Percentiles rank a stretch among this genome's conserved stretches.
Evolutionary conservation across 2,329 filamentous ascomycete genomes (phyloP).

Genomic region (Acarospora socialis): DNA sequence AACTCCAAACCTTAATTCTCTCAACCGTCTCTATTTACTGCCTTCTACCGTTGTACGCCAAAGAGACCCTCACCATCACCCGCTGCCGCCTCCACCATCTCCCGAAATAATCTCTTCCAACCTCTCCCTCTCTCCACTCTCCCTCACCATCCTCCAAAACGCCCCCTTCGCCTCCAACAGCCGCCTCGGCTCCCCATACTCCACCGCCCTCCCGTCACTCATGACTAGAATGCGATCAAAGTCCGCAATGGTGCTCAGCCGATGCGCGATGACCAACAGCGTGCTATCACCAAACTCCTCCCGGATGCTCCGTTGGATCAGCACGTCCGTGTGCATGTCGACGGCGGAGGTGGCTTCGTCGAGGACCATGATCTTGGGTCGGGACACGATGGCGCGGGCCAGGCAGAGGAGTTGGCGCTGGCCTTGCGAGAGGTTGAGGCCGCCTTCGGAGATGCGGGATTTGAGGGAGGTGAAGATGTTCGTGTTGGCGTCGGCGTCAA

Average conservation of each 20-base stretch:
- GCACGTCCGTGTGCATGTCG: conserved; percentile 59
- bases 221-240: conserved; percentile 63
- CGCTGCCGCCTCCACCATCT: conserved; percentile 5
- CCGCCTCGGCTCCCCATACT: conserved; percentile 51
- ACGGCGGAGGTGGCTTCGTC: conserved; percentile 70
- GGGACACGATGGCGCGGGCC: conserved; percentile 55
- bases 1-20: too few species aligned
- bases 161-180: conserved; percentile 41
- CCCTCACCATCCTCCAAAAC: conserved; percentile 43
- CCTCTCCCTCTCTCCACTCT: conserved; percentile 23
- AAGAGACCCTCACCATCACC: too few species aligned
- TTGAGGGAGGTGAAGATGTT: conserved; percentile 52
- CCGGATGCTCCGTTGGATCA: conserved; percentile 60
- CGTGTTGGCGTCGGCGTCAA: conserved; percentile 30
- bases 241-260: conserved; percentile 61
- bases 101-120: conserved; percentile 19
- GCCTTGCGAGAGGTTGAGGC: conserved; percentile 60
- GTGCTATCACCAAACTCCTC: conserved; percentile 57
- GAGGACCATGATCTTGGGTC: conserved; percentile 63
- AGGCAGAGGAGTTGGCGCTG: conserved; percentile 65
- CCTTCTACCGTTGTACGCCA: too few species aligned
- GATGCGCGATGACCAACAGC: conserved; percentile 60
- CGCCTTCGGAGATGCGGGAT: conserved; percentile 54
- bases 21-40: too few species aligned
- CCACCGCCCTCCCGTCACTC: conserved; percentile 50